A percentile compares a stretch with the other conserved stretches of the same genome.
Evolutionary conservation across 106 monocot genomes (phyloP).

Genomic region (Cymbidium sinense): DNA sequence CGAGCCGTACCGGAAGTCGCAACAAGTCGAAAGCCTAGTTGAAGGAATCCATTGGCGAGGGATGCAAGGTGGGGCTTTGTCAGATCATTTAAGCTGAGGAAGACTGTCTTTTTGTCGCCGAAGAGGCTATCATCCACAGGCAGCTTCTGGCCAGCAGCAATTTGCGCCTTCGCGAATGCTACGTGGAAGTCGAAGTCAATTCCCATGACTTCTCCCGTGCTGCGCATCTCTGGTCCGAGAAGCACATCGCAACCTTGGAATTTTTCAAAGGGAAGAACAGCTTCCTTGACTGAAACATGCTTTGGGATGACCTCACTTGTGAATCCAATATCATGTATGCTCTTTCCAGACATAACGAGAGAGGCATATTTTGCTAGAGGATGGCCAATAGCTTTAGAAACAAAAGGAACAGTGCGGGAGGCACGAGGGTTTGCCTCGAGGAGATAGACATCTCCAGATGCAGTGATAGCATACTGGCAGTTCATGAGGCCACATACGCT

Average conservation of each 20-base stretch:
- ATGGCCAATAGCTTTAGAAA: conserved; percentile 92
- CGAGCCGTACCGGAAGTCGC: conserved; percentile 88
- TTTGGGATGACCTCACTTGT: conserved; percentile 68
- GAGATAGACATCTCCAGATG: conserved; percentile 70
- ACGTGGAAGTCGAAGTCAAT: conserved; percentile 75
- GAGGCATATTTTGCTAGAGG: conserved; percentile 95
- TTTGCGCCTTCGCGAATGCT: conserved; percentile 97
- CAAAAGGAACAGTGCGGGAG: conserved; percentile 94
- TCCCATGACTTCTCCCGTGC: conserved; percentile 99
- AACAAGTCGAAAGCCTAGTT: conserved; percentile 66
- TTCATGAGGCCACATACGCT: conserved; percentile 95
- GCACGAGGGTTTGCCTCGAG: conserved; percentile 97
- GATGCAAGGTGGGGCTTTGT: conserved; percentile 81
- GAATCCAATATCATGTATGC: conserved; percentile 55
- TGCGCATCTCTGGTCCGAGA: conserved; percentile 98
- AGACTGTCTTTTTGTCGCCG: conserved; percentile 39
- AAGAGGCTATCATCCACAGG: conserved; percentile 19
- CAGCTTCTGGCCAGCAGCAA: conserved; percentile 92
- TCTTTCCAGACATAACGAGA: conserved; percentile 89
- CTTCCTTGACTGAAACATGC: conserved; percentile 92
- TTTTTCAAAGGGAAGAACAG: conserved; percentile 93
- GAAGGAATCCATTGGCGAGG: conserved; percentile 58
- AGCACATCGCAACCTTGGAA: conserved; percentile 96
- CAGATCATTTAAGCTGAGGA: conserved; percentile 87
- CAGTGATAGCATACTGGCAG: conserved; percentile 91